phyloP scores from a whole-genome alignment of 257 asterid species.

The Plantago major region DNA sequence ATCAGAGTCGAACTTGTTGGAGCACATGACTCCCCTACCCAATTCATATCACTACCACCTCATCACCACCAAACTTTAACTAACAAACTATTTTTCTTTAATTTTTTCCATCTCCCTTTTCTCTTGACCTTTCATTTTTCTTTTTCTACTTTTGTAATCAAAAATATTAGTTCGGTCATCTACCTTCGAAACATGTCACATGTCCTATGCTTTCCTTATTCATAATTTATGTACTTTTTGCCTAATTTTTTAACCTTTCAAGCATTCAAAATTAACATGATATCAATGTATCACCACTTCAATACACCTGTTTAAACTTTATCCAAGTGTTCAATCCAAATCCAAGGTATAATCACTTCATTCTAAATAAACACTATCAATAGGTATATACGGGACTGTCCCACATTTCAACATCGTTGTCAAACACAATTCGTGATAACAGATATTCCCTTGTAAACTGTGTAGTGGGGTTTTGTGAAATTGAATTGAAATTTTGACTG shows the following conservation, averaged over 20 bases:
- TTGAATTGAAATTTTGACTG: too few species aligned
- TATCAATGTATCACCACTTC: background rate
- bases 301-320: background rate
- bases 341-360: too few species aligned
- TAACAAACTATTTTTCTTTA: slow-evolving; percentile 20
- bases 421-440: too few species aligned
- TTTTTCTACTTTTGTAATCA: slow-evolving; percentile 13
- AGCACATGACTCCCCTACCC: slow-evolving; percentile 30
- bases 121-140: slow-evolving; percentile 8
- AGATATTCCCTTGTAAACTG: too few species aligned
- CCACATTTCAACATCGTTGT: too few species aligned
- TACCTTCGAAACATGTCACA: slow-evolving; percentile 22
- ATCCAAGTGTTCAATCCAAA: too few species aligned
- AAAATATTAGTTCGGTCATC: slow-evolving; percentile 28
- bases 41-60: slow-evolving; percentile 15
- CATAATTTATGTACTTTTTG: background rate
- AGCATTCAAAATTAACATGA: background rate
- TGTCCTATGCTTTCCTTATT: background rate
- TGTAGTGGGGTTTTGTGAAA: too few species aligned
- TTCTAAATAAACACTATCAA: too few species aligned
- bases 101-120: slow-evolving; percentile 1
- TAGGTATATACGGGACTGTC: too few species aligned
- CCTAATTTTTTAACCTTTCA: background rate
- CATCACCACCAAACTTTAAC: slow-evolving; percentile 30
- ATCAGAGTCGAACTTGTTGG: slow-evolving; percentile 25